Evolutionary conservation across 805 yeast genomes (phyloP).

Genomic region (Millerozyma acaciae): DNA sequence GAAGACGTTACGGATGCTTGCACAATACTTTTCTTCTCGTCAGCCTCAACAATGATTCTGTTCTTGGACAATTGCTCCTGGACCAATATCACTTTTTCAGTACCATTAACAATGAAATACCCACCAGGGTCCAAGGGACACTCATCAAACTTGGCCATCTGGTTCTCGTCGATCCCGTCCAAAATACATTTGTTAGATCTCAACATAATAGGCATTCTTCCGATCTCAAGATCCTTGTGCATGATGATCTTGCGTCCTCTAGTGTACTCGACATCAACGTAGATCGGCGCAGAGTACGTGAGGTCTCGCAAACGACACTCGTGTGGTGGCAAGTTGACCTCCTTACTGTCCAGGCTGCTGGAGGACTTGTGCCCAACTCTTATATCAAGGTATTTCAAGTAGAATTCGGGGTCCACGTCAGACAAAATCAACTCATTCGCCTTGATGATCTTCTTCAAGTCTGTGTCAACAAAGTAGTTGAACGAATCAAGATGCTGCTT

Average conservation of each 20-base stretch:
- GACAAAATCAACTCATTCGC: slow-evolving; percentile 88
- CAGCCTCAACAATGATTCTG: slow-evolving; percentile 97
- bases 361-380: slow-evolving; percentile 80
- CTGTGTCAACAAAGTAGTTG: slow-evolving; percentile 92
- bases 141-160: slow-evolving; percentile 86
- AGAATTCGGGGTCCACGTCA: slow-evolving; percentile 97
- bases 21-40: slow-evolving; percentile 87
- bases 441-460: slow-evolving; percentile 82
- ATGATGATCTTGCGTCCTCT: slow-evolving; percentile 89
- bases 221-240: slow-evolving; percentile 88
- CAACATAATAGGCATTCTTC: slow-evolving; percentile 98
- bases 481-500: slow-evolving; percentile 98
- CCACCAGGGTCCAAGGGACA: slow-evolving; percentile 99
- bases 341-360: slow-evolving; percentile 47
- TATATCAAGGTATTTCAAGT: slow-evolving; percentile 87
- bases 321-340: slow-evolving; percentile 78
- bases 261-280: slow-evolving; percentile 95
- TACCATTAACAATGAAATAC: slow-evolving; percentile 94
- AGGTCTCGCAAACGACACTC: slow-evolving; percentile 92
- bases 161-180: slow-evolving; percentile 68
- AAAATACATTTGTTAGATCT: slow-evolving; percentile 89
- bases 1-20: slow-evolving; percentile 98
- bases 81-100: slow-evolving; percentile 93
- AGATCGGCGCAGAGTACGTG: slow-evolving; percentile 92
- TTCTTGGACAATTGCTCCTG: slow-evolving; percentile 96